Evolutionary conservation across 73 alveolate genomes (phyloP).

Genomic region (Uronychia setigera): DNA sequence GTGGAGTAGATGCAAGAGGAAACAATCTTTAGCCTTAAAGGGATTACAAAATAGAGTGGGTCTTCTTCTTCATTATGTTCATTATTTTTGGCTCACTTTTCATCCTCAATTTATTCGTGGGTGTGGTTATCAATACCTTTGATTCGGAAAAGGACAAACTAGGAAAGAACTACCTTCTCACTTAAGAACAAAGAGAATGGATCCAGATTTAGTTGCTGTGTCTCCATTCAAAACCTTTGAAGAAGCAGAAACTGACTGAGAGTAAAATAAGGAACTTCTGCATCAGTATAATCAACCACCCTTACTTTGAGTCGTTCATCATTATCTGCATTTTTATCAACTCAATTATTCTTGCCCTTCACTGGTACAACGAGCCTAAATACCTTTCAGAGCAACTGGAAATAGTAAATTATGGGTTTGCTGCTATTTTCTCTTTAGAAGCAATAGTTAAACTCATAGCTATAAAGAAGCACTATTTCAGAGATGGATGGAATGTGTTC

Average conservation of each 20-base stretch:
- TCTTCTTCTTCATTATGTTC: conserved; percentile 49
- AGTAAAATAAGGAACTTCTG: conserved; percentile 2
- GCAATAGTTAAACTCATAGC: conserved; percentile 81
- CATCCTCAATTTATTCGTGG: conserved; percentile 63
- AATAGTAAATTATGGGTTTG: conserved; percentile 69
- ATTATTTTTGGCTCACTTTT: conserved; percentile 54
- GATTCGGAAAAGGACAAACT: conserved; percentile 72
- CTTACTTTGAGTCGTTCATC: conserved; percentile 23
- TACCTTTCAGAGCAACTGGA: conserved; percentile 41
- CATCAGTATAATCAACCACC: conserved; percentile 3
- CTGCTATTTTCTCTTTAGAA: conserved; percentile 84
- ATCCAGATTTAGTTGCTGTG: conserved; percentile 8
- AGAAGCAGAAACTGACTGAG: conserved; percentile 5
- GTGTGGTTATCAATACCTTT: conserved; percentile 57
- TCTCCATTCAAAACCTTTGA: conserved; percentile 14
- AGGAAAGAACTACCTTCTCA: conserved; percentile 33
- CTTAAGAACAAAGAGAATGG: conserved; percentile 29
- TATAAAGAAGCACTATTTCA: conserved; percentile 79
- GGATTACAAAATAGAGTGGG: conserved; percentile 28
- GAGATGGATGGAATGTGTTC: conserved; percentile 87
- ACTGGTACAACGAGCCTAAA: conserved; percentile 23
- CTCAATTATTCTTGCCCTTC: conserved; percentile 17
- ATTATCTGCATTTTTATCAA: conserved; percentile 22
- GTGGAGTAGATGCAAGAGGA: conserved; percentile 44
- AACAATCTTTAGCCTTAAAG: conserved; percentile 22